Evolutionary conservation across 106 monocot genomes (phyloP).

Genomic region (Acorus calamus): DNA sequence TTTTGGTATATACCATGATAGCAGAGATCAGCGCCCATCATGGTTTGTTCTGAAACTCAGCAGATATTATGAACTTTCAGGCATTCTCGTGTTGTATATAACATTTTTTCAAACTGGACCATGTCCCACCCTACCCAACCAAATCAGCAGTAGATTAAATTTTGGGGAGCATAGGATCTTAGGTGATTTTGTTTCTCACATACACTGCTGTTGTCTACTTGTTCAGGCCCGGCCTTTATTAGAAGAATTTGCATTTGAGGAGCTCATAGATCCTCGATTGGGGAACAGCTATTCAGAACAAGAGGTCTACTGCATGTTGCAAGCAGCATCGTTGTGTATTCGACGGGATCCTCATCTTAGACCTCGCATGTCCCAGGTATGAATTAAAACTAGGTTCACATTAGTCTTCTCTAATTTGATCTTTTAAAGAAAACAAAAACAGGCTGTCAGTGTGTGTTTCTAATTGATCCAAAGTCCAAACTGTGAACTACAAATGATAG

Average conservation of each 20-base stretch:
- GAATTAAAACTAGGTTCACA: not conserved
- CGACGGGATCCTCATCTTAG: constrained; percentile 26
- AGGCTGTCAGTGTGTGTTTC: no score
- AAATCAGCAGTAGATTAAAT: no score
- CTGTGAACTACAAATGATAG: no score
- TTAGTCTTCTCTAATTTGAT: not conserved
- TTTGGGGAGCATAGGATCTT: no score
- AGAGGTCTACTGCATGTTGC: constrained; percentile 27
- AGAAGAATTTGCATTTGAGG: constrained; percentile 18
- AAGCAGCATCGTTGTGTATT: constrained; percentile 29
- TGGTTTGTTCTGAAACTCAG: not conserved
- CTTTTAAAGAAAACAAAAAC: no score
- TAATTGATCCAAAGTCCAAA: no score
- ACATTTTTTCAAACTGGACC: no score
- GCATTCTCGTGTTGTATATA: not conserved
- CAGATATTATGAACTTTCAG: not conserved
- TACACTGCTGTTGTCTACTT: no score
- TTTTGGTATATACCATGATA: no score
- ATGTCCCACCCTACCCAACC: no score
- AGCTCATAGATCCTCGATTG: constrained; percentile 22
- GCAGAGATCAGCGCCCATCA: no score
- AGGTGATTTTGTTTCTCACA: no score
- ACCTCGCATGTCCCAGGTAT: constrained; percentile 39
- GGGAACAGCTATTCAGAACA: constrained; percentile 14
- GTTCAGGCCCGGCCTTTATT: constrained; percentile 28